Base-by-base conservation (phyloP, 805 yeast species). In the Yamadazyma laniorum region DNA sequence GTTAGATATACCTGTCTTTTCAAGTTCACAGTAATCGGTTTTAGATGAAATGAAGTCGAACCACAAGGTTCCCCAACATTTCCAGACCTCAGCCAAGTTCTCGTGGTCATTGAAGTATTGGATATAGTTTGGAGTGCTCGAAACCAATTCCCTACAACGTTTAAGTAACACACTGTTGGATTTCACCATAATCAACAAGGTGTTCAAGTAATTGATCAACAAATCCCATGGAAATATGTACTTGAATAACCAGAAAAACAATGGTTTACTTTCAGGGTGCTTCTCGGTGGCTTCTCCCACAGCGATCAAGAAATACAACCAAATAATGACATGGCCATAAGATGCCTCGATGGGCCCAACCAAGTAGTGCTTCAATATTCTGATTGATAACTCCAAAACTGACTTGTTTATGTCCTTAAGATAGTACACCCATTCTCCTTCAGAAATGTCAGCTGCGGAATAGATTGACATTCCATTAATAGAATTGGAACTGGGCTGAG, bases 21-120 rank as follows among this genome's bases (percentile, higher is more conserved):
- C 67, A 25, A 67, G 61, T 32, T 66, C 73, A 28, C 61, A 61
- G 46, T 72, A 75, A 47, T 79, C 85, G 4, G 63, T 66, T 51
- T 82, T 84, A 30, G 69, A 55, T 12, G 65, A 52, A 27, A 85
- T 65, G 18, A 65, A 63, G 57, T 85, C 90, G 59, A 77, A 85
- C 91, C 93, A 85, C 29, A 85, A 55, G 0, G 88, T 75, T 2
- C 95, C 95, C 88, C 91, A 84, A 51, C 89, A 80, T 53, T 80
- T 81, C 90, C 90, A 85, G 15, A 80, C 83, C 58, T 85, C 95
- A 29, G 85, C 79, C 34, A 85, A 62, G 30, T 67, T 74, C 54
- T 84, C 91, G 53, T 76, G 72, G 34, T 74, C 67, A 45, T 77
- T 71, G 49, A 78, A 80, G 47, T 72, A 56, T 4, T 68, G 63